Conservation (phyloP, 768 basidiomycete species). For the Suillus weaverae region DNA sequence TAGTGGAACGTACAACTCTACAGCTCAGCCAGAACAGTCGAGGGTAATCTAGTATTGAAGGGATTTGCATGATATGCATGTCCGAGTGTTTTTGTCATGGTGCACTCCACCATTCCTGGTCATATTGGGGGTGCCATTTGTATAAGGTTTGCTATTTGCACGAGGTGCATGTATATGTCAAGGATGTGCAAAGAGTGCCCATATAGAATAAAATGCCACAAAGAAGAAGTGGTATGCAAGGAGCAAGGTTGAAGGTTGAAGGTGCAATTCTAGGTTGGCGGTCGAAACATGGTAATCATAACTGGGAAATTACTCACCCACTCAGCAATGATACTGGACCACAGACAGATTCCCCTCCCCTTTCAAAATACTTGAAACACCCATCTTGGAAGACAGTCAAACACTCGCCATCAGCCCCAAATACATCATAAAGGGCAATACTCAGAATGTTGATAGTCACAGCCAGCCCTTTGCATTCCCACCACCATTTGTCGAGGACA, state of each 20-base stretch:
- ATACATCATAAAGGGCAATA: constrained; percentile 91
- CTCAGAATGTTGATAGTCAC: constrained; percentile 92
- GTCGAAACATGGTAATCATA: background rate
- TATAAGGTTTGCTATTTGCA: constrained; percentile 16
- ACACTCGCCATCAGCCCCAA: constrained; percentile 85
- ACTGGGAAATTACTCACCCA: constrained; percentile 53
- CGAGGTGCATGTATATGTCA: constrained; percentile 32
- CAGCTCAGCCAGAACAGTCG: constrained; percentile 57
- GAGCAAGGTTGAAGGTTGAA: constrained; percentile 72
- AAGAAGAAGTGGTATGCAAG: constrained; percentile 92
- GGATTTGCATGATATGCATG: constrained; percentile 41
- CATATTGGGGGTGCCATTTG: background rate
- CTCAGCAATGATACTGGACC: constrained; percentile 91
- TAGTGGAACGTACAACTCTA: constrained; percentile 62
- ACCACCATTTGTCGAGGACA: constrained; percentile 75
- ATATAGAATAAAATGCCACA: constrained; percentile 88
- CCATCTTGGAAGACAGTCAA: constrained; percentile 71
- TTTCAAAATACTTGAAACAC: constrained; percentile 97
- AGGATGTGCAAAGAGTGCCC: constrained; percentile 77
- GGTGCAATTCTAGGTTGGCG: constrained; percentile 60
- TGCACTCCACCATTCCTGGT: background rate
- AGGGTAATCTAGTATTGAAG: constrained; percentile 68
- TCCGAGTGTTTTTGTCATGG: constrained; percentile 15
- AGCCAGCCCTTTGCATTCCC: constrained; percentile 79
- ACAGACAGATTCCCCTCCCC: constrained; percentile 83